Conservation (phyloP, 2,329 filamentous ascomycete genomes). For the Neonectria faginata region DNA sequence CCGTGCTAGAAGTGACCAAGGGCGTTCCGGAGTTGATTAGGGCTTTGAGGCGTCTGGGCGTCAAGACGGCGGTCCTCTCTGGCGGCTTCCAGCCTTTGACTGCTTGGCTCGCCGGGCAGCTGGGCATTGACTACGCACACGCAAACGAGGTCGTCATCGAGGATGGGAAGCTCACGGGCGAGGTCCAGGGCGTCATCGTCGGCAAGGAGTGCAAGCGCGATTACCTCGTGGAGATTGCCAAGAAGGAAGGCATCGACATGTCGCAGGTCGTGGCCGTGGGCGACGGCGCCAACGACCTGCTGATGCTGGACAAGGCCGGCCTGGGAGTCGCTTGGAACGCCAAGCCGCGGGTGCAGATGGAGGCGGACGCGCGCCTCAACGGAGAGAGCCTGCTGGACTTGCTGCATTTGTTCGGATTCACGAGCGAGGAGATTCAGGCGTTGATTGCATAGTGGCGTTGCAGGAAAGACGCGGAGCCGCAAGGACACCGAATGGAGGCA, state of each 20-base stretch:
- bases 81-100: conserved; percentile 94
- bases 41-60: conserved; percentile 81
- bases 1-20: conserved; percentile 81
- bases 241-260: conserved; percentile 72
- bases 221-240: conserved; percentile 77
- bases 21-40: conserved; percentile 81
- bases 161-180: conserved; percentile 73
- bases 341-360: conserved; percentile 83
- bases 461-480: conserved; percentile 20
- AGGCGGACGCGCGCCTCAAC: conserved; percentile 79
- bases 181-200: conserved; percentile 78
- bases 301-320: conserved; percentile 82
- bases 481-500: conserved; percentile 21
- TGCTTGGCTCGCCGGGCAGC: conserved; percentile 81
- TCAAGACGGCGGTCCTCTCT: conserved; percentile 89
- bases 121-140: conserved; percentile 88
- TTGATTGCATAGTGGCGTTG: conserved; percentile 39
- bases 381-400: conserved; percentile 77
- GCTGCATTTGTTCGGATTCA: conserved; percentile 79
- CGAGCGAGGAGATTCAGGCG: conserved; percentile 65
- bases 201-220: conserved; percentile 80
- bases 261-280: conserved; percentile 80
- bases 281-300: conserved; percentile 84
- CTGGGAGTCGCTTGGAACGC: conserved; percentile 86
- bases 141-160: conserved; percentile 85